Conservation (phyloP, 495 filamentous ascomycete species). For the Trypethelium eluteriae region DNA sequence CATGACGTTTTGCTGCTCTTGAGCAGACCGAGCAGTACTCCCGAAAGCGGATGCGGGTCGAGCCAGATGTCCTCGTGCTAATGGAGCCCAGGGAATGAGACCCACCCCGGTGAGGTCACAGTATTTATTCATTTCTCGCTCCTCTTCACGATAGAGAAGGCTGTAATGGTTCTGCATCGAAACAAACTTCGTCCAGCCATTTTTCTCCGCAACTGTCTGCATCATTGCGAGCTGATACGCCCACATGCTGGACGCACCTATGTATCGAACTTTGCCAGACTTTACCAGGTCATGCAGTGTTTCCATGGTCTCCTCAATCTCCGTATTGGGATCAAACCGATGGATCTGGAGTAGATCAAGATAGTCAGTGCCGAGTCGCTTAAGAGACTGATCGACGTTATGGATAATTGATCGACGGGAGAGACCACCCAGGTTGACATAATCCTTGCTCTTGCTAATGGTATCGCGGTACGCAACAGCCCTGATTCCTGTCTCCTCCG, state of each 20-base stretch:
- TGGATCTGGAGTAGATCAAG: constrained; percentile 74
- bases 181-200: constrained; percentile 39
- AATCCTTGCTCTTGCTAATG: constrained; percentile 37
- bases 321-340: constrained; percentile 50
- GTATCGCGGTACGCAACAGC: constrained; percentile 31
- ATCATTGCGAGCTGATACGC: constrained; percentile 34
- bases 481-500: constrained; percentile 30
- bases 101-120: constrained; percentile 36
- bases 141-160: constrained; percentile 37
- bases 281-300: constrained; percentile 38
- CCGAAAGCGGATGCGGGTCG: constrained; percentile 28
- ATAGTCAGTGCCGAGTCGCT: constrained; percentile 56
- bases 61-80: constrained; percentile 35
- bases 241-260: constrained; percentile 37
- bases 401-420: constrained; percentile 50
- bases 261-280: constrained; percentile 36
- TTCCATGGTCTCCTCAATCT: constrained; percentile 64
- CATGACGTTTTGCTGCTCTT: constrained; percentile 23
- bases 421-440: constrained; percentile 39
- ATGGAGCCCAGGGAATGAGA: constrained; percentile 36
- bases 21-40: constrained; percentile 25
- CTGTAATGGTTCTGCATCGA: constrained; percentile 40
- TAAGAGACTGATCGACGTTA: constrained; percentile 59
- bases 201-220: constrained; percentile 36
- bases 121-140: constrained; percentile 37